phyloP scores from a whole-genome alignment of 345 rosid genomes.

The Aquilaria sinensis region DNA sequence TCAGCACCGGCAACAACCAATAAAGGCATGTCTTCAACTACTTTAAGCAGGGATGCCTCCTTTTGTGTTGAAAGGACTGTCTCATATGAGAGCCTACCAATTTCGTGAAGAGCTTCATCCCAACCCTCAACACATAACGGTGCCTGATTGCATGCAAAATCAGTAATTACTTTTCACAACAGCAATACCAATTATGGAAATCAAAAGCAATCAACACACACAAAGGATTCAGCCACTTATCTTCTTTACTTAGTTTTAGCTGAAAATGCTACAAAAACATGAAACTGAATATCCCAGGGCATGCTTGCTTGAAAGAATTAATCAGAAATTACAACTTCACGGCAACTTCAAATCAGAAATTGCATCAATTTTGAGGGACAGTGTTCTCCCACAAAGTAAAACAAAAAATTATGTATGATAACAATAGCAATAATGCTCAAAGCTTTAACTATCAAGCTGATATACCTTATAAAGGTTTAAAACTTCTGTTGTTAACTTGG shows the following conservation, averaged over 20 bases:
- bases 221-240: no score
- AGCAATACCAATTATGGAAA: not conserved
- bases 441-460: not conserved
- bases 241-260: no score
- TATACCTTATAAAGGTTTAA: constrained; percentile 83
- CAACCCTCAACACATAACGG: constrained; percentile 87
- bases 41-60: constrained; percentile 51
- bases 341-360: no score
- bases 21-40: constrained; percentile 63
- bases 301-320: no score
- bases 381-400: no score
- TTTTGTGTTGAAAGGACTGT: constrained; percentile 59
- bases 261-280: no score
- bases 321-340: no score
- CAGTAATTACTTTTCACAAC: not conserved
- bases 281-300: no score
- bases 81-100: constrained; percentile 81
- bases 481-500: constrained; percentile 75
- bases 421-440: not conserved
- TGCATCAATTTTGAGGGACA: not conserved
- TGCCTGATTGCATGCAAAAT: constrained; percentile 37
- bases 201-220: not conserved
- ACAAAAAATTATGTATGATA: no score
- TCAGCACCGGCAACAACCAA: constrained; percentile 84
- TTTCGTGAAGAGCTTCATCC: constrained; percentile 96